phyloP scores from a whole-genome alignment of 139 green algal genomes.

The Coelastrella sp. region DNA sequence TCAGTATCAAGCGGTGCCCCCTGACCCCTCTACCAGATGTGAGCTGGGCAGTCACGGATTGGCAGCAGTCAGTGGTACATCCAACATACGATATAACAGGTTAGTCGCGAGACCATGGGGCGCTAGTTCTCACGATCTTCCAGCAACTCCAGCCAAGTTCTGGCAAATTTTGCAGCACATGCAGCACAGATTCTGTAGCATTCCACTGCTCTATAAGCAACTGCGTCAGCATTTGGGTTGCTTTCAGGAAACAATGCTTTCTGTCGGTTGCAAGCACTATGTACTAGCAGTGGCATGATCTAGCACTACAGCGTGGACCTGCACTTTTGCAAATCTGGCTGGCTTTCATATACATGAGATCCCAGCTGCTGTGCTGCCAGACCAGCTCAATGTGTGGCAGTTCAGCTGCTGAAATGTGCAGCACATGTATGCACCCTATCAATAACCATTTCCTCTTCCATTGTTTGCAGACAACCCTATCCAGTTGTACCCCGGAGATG shows the following conservation, averaged over 20 bases:
- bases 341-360: background rate
- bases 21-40: slow-evolving; percentile 35
- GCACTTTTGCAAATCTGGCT: background rate
- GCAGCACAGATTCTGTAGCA: background rate
- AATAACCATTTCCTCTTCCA: background rate
- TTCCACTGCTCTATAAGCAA: background rate
- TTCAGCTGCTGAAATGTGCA: background rate
- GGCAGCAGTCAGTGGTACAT: slow-evolving; percentile 42
- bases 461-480: background rate
- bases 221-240: background rate
- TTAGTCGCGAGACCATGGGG: background rate
- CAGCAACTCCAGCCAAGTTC: background rate
- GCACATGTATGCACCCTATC: background rate
- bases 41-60: slow-evolving; percentile 18
- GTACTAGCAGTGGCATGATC: background rate
- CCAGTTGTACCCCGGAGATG: slow-evolving; percentile 30
- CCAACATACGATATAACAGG: slow-evolving; percentile 44
- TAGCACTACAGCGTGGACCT: background rate
- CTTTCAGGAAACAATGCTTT: background rate
- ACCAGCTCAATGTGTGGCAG: background rate
- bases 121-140: too few relatives aligned
- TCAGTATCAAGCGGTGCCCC: slow-evolving; percentile 26
- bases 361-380: background rate
- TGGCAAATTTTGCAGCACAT: background rate
- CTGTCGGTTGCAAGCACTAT: background rate